These are phyloP conservation scores for Claviceps purpurea DNA, from an alignment of 2,329 filamentous ascomycete genomes.

Conservation along the genomic window DNA sequence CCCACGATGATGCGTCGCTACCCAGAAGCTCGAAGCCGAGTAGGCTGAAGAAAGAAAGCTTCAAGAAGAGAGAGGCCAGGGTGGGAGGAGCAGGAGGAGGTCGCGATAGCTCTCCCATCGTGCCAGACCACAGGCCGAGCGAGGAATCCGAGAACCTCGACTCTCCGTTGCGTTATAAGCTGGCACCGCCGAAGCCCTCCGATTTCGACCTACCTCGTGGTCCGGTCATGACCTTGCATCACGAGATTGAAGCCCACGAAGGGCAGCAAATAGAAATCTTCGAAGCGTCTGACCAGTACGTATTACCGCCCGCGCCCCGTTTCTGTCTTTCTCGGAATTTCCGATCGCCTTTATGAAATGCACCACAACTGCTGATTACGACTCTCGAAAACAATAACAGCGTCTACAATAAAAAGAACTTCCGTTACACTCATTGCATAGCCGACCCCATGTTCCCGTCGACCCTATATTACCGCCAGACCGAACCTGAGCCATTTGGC, in stretches of 20 bases:
- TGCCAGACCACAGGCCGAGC: constrained; percentile 38
- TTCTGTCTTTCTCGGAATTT: too few species aligned
- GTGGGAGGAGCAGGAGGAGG: constrained; percentile 29
- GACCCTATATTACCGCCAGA: constrained; percentile 78
- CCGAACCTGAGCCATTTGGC: constrained; percentile 71
- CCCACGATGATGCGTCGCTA: constrained; percentile 31
- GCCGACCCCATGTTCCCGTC: constrained; percentile 79
- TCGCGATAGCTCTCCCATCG: constrained; percentile 38
- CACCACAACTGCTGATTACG: too few species aligned
- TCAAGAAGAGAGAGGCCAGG: constrained; percentile 57
- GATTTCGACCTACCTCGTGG: constrained; percentile 49
- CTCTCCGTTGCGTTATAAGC: constrained; percentile 45
- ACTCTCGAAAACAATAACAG: constrained; percentile 21
- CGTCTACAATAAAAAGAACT: constrained; percentile 56
- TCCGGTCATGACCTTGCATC: constrained; percentile 42
- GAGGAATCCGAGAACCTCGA: constrained; percentile 29
- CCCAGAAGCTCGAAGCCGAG: constrained; percentile 23
- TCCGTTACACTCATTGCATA: constrained; percentile 82
- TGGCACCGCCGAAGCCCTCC: constrained; percentile 46
- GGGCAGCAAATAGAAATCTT: constrained; percentile 43
- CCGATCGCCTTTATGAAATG: too few species aligned
- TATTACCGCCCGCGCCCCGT: not conserved
- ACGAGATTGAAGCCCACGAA: constrained; percentile 35
- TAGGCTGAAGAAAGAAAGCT: constrained; percentile 49
- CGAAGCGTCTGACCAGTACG: constrained; percentile 53